Evolutionary conservation across 2,329 filamentous ascomycete genomes (phyloP), one percentile per base, ranked within the genome.

Genomic region (Myriangium duriaei): DNA sequence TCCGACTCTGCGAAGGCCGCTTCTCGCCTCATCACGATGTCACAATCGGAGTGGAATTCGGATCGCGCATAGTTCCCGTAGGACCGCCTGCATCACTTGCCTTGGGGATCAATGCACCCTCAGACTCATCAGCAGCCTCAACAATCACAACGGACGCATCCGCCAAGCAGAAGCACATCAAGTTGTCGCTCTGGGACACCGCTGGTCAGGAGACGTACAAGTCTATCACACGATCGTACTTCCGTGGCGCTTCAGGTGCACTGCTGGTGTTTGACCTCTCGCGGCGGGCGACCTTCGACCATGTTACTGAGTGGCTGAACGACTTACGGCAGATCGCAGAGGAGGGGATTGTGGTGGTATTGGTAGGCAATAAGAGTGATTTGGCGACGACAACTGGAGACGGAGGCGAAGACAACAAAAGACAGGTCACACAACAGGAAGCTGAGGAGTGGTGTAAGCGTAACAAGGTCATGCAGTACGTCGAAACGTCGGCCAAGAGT

Each of bases 181-280:
- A 94, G 62, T 72, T 94, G 4, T 85, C 79, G 31, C 68, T 96
- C 9, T 96, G 88, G 88, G 88, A 95, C 56, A 96, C 88, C 1
- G 88, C 88, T 11, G 88, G 88, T 16, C 88, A 96, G 60, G 88
- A 96, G 65, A 94, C 86, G 10, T 96, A 96, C 68, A 95, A 95
- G 60, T 88, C 81, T 31, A 91, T 96, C 42, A 96, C 88, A 6
- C 72, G 88, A 39, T 91, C 82, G 44, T 95, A 95, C 64, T 94
- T 94, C 62, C 80, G 87, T 37, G 87, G 86, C 51, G 78, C 79
- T 28, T 76, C 71, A 0, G 79, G 79, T 19, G 79, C 79, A 4
- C 70, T 98, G 11, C 74, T 98, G 16, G 91, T 98, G 44, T 98
- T 95, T 56, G 91, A 98, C 60, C 88, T 98, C 47, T 83, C 83